Percentiles rank a stretch among this genome's conserved stretches.
Conservation (phyloP, 208 protist species). For the Naegleria fowleri region DNA sequence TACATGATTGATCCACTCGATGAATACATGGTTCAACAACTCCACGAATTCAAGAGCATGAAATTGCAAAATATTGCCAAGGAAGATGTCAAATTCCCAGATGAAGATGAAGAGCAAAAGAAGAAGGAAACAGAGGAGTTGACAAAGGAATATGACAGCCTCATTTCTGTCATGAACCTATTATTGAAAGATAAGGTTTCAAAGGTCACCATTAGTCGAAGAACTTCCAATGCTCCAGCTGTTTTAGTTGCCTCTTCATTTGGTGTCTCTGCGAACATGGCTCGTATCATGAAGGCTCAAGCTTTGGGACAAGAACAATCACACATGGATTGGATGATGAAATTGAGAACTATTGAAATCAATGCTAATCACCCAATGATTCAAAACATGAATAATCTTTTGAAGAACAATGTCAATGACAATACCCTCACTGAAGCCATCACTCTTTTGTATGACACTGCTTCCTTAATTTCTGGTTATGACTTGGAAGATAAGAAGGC, state of each 20-base stretch:
- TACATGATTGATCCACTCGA: conserved; percentile 95
- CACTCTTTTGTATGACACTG: conserved; percentile 89
- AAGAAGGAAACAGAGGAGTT: conserved; percentile 78
- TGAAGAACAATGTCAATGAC: conserved; percentile 75
- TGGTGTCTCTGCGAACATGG: conserved; percentile 92
- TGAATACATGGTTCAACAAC: conserved; percentile 87
- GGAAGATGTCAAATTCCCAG: conserved; percentile 81
- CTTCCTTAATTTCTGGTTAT: conserved; percentile 85
- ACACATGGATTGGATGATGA: conserved; percentile 45
- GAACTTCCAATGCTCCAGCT: conserved; percentile 82
- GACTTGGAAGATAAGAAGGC: conserved; percentile 30
- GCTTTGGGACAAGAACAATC: conserved; percentile 50
- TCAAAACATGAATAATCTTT: conserved; percentile 70
- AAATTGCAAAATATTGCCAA: conserved; percentile 91
- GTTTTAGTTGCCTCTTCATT: conserved; percentile 81
- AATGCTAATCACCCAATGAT: conserved; percentile 96
- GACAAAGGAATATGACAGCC: conserved; percentile 64
- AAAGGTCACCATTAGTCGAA: conserved; percentile 83
- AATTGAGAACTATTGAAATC: conserved; percentile 90
- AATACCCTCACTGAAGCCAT: conserved; percentile 70
- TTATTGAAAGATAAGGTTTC: conserved; percentile 54
- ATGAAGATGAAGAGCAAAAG: conserved; percentile 79
- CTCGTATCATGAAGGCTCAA: conserved; percentile 92
- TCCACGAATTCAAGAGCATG: conserved; percentile 88
- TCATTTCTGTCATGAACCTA: conserved; percentile 63